Percentiles rank a stretch among this genome's conserved stretches.
Conservation (phyloP, 768 basidiomycete species). For the Gloeophyllum trabeum region DNA sequence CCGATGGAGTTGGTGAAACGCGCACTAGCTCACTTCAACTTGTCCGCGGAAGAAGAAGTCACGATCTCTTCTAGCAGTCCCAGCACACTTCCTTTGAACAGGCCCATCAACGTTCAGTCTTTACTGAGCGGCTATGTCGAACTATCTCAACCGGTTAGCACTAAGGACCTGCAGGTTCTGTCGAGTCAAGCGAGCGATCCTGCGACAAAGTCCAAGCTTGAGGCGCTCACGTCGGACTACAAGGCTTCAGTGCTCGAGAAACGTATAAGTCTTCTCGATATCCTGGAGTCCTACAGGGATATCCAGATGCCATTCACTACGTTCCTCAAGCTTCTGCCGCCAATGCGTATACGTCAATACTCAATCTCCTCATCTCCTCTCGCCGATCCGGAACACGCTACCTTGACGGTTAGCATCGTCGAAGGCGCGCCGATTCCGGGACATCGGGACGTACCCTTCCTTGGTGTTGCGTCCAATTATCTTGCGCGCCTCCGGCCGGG, state of each 20-base stretch:
- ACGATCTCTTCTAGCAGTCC: constrained; percentile 24
- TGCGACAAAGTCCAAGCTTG: no score
- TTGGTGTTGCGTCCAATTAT: constrained; percentile 36
- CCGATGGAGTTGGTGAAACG: constrained; percentile 26
- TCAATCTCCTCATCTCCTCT: constrained; percentile 39
- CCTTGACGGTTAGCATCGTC: constrained; percentile 34
- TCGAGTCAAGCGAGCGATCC: constrained; percentile 13
- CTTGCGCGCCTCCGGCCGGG: constrained; percentile 28
- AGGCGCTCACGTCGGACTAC: constrained; percentile 20
- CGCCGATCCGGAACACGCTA: constrained; percentile 27
- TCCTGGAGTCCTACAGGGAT: constrained; percentile 26
- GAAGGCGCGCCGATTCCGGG: constrained; percentile 25
- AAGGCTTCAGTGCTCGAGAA: constrained; percentile 20
- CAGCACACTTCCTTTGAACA: constrained; percentile 27
- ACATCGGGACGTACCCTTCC: constrained; percentile 21
- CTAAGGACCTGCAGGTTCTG: constrained; percentile 26
- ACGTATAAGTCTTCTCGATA: constrained; percentile 28
- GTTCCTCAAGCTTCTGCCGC: constrained; percentile 29
- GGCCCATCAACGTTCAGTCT: constrained; percentile 22
- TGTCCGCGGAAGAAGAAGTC: constrained; percentile 29
- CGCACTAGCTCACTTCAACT: constrained; percentile 23
- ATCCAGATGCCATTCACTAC: constrained; percentile 24
- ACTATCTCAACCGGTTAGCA: constrained; percentile 34
- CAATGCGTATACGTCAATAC: constrained; percentile 39
- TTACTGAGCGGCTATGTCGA: constrained; percentile 35